phyloP scores from a whole-genome alignment of 352 stramenopile genomes.

The Phytophthora ramorum region DNA sequence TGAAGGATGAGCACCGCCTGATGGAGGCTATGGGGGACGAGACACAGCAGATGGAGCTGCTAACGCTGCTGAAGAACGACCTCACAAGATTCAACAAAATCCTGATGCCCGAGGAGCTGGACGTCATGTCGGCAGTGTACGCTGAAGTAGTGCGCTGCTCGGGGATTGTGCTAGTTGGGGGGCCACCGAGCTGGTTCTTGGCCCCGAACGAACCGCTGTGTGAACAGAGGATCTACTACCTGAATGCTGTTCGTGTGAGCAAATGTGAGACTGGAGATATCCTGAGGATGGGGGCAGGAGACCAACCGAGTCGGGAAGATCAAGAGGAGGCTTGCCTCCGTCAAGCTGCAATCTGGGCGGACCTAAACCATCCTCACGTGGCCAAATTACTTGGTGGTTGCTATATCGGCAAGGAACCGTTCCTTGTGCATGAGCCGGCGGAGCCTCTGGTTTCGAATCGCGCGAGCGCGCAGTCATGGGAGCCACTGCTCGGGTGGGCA shows the following conservation, averaged over 20 bases:
- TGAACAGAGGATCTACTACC: constrained; percentile 18
- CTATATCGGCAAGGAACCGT: constrained; percentile 36
- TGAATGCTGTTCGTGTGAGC: constrained; percentile 32
- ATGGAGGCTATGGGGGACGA: constrained; percentile 28
- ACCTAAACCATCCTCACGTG: constrained; percentile 41
- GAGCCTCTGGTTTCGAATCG: constrained; percentile 21
- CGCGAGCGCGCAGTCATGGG: constrained; percentile 26
- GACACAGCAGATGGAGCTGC: constrained; percentile 32
- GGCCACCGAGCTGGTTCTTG: constrained; percentile 32
- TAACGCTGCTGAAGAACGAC: constrained; percentile 29
- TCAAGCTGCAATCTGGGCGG: constrained; percentile 30
- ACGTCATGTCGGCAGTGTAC: constrained; percentile 36
- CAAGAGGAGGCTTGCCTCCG: constrained; percentile 35
- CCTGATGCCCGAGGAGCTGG: constrained; percentile 25
- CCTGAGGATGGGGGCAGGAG: constrained; percentile 8
- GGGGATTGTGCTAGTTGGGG: constrained; percentile 25
- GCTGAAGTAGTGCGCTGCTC: constrained; percentile 17
- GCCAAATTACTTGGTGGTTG: constrained; percentile 34
- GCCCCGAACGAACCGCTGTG: constrained; percentile 18
- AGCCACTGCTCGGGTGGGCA: constrained; percentile 34
- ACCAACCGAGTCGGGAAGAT: constrained; percentile 22
- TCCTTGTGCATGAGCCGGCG: constrained; percentile 31
- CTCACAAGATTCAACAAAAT: constrained; percentile 12
- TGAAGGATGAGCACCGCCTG: constrained; percentile 17
- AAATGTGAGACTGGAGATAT: constrained; percentile 21